Evolutionary conservation across 371 early-diverging fungal species (phyloP).

Genomic region (Neoconidiobolus thromboides): DNA sequence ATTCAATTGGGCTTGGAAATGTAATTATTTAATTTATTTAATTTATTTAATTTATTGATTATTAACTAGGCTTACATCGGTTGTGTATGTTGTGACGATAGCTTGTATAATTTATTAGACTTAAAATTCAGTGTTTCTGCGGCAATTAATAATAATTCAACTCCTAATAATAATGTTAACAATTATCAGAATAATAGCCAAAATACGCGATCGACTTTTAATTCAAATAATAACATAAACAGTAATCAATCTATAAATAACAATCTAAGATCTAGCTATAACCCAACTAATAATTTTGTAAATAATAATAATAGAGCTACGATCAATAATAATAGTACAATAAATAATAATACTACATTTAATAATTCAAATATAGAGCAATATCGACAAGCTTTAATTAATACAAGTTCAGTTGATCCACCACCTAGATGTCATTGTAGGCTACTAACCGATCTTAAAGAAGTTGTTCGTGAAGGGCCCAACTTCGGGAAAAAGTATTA

Average conservation of each 20-base stretch:
- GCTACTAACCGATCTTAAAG: neutral
- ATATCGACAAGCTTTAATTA: neutral
- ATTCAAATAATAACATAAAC: neutral
- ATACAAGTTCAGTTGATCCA: neutral
- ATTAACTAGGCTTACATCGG: neutral
- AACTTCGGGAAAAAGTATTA: neutral
- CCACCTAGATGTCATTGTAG: neutral
- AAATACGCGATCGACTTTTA: too few relatives aligned
- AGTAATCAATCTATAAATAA: neutral
- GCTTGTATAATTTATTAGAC: neutral
- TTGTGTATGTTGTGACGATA: neutral
- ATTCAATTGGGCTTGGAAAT: neutral
- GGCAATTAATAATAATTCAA: too few relatives aligned
- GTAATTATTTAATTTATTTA: neutral
- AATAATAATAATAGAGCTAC: neutral
- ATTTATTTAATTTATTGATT: neutral
- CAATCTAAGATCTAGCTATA: neutral
- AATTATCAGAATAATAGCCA: too few relatives aligned
- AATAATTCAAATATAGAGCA: neutral
- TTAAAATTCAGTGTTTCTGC: neutral
- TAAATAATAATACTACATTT: neutral
- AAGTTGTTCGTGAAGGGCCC: neutral
- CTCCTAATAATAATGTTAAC: too few relatives aligned
- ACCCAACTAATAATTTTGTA: too few relatives aligned
- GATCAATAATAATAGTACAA: neutral